These are phyloP conservation scores for Stentor roeselii DNA, from an alignment of 73 alveolate species.

Conservation along the genomic window DNA sequence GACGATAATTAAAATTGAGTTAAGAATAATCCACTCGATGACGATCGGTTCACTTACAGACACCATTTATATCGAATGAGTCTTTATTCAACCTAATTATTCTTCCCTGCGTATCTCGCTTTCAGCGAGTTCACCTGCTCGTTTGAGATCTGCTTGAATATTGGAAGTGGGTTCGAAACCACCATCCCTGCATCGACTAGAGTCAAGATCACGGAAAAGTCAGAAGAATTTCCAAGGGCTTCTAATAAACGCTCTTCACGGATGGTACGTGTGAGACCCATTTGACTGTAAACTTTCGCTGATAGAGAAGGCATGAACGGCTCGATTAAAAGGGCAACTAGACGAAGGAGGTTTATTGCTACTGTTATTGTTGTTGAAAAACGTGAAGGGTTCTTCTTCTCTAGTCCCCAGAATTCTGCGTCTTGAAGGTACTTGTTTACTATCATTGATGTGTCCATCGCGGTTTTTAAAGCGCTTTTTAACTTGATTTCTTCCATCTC, in stretches of 20 bases:
- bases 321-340: constrained; percentile 76
- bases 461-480: constrained; percentile 80
- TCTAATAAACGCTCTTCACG: constrained; percentile 26
- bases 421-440: constrained; percentile 86
- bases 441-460: constrained; percentile 80
- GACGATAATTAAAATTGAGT: neutral
- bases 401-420: constrained; percentile 83
- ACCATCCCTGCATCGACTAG: neutral
- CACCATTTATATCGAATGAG: too few species aligned
- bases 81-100: too few species aligned
- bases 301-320: constrained; percentile 96
- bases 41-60: neutral
- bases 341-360: constrained; percentile 69
- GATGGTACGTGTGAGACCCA: neutral
- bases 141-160: neutral
- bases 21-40: neutral
- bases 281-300: constrained; percentile 82
- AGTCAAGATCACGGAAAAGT: neutral
- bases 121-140: constrained; percentile 3
- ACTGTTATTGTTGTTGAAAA: constrained; percentile 69
- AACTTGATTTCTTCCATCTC: constrained; percentile 81
- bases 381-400: constrained; percentile 68
- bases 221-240: neutral
- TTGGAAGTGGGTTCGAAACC: neutral
- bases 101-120: constrained; percentile 1